phyloP scores from a whole-genome alignment of 768 basidiomycete genomes.

The Calocybe gangraenosa region DNA sequence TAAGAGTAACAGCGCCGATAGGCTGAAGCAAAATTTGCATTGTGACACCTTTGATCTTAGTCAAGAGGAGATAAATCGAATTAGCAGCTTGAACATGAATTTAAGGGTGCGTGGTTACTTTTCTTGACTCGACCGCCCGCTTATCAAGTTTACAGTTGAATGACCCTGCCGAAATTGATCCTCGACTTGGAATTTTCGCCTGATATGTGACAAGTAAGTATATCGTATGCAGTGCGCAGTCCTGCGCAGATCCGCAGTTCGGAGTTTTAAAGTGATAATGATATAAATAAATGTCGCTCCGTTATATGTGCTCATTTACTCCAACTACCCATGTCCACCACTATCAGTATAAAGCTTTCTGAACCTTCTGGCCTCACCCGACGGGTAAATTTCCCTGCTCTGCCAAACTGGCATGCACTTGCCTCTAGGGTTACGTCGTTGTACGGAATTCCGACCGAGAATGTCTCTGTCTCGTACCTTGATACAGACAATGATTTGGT shows the following conservation, averaged over 20 bases:
- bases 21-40: conserved; percentile 49
- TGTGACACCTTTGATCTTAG: conserved; percentile 42
- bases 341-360: conserved; percentile 65
- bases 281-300: not conserved
- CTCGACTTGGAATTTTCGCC: conserved; percentile 66
- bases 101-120: conserved; percentile 46
- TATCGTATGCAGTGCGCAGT: conserved; percentile 1
- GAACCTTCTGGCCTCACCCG: conserved; percentile 56
- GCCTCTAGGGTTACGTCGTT: conserved; percentile 42
- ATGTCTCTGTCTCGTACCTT: conserved; percentile 65
- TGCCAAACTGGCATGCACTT: conserved; percentile 31
- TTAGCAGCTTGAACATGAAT: conserved; percentile 58
- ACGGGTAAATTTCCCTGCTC: conserved; percentile 45
- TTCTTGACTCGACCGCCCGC: conserved; percentile 3
- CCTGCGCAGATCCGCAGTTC: conserved; percentile 19
- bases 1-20: conserved; percentile 50
- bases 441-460: conserved; percentile 51
- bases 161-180: conserved; percentile 65
- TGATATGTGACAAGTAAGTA: conserved; percentile 26
- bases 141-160: conserved; percentile 46
- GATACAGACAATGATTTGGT: conserved; percentile 74
- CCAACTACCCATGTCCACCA: conserved; percentile 32
- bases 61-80: conserved; percentile 50
- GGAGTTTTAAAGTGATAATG: conserved; percentile 14
- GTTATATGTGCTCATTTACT: conserved; percentile 7